These are phyloP conservation scores for Apiospora hydei DNA, from an alignment of 2,329 filamentous ascomycete genomes.

Conservation along the genomic window DNA sequence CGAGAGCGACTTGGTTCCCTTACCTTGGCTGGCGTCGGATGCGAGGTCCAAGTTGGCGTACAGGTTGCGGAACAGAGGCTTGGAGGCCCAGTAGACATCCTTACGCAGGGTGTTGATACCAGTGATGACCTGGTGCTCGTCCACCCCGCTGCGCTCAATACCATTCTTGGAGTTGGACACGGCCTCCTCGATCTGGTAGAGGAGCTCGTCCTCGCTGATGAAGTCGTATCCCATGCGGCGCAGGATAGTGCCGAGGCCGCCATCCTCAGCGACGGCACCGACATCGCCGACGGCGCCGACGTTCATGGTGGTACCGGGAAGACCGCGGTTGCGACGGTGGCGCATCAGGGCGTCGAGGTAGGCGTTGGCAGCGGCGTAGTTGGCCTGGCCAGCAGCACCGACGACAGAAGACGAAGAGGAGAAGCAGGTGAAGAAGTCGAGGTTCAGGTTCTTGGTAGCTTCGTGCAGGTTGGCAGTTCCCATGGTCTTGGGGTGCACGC, in stretches of 20 bases:
- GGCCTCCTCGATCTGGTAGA: slow-evolving; percentile 35
- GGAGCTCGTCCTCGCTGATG: slow-evolving; percentile 35
- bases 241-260: slow-evolving; percentile 35
- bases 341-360: slow-evolving; percentile 34
- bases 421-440: slow-evolving; percentile 37
- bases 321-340: slow-evolving; percentile 25
- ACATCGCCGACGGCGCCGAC: slow-evolving; percentile 35
- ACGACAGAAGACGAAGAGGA: slow-evolving; percentile 34
- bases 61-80: slow-evolving; percentile 42
- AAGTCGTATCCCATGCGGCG: slow-evolving; percentile 30
- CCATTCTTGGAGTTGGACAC: slow-evolving; percentile 35
- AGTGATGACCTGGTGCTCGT: slow-evolving; percentile 35
- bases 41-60: slow-evolving; percentile 32
- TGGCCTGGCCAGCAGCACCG: slow-evolving; percentile 33
- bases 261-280: slow-evolving; percentile 34
- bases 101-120: slow-evolving; percentile 61
- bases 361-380: slow-evolving; percentile 36
- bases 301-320: slow-evolving; percentile 28
- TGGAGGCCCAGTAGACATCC: slow-evolving; percentile 60
- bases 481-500: slow-evolving; percentile 29
- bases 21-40: slow-evolving; percentile 39
- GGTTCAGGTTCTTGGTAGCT: slow-evolving; percentile 24
- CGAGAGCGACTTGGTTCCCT: slow-evolving; percentile 27
- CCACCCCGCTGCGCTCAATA: slow-evolving; percentile 31
- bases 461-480: slow-evolving; percentile 30